phyloP scores from a whole-genome alignment of 164 flowering plant genomes.

The Berberis thunbergii region DNA sequence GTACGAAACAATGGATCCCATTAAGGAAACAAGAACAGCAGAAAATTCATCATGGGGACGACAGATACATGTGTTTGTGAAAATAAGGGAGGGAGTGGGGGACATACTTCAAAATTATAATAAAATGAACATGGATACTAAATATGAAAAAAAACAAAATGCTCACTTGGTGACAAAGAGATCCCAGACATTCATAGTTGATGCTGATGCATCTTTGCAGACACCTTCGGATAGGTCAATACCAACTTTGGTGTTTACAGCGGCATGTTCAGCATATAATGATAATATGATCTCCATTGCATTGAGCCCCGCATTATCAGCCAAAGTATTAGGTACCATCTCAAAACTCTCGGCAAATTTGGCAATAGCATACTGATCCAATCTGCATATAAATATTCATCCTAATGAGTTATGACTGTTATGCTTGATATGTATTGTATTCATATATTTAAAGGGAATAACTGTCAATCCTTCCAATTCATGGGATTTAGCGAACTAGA shows the following conservation, averaged over 20 bases:
- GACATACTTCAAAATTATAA: too few species aligned
- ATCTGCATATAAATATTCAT: constrained; percentile 34
- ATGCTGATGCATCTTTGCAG: constrained; percentile 49
- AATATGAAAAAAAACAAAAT: neutral
- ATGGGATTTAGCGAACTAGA: too few species aligned
- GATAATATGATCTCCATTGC: constrained; percentile 89
- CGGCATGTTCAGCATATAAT: constrained; percentile 81
- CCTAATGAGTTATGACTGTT: neutral
- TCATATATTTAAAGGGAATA: too few species aligned
- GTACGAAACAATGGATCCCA: too few species aligned
- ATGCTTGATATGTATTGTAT: too few species aligned
- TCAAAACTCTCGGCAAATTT: constrained; percentile 97
- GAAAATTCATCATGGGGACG: too few species aligned
- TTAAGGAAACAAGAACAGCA: too few species aligned
- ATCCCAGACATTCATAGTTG: constrained; percentile 66
- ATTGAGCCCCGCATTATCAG: constrained; percentile 95
- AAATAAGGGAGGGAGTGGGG: too few species aligned
- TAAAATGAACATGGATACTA: neutral
- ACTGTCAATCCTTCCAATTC: too few species aligned
- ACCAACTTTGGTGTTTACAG: constrained; percentile 73
- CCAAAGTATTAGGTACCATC: constrained; percentile 85
- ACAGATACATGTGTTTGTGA: too few species aligned
- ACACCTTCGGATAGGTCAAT: constrained; percentile 74
- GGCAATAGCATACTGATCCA: constrained; percentile 92
- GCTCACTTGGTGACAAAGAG: constrained; percentile 80